phyloP scores from a whole-genome alignment of 768 basidiomycete genomes.

The Pseudohyphozyma bogoriensis region DNA sequence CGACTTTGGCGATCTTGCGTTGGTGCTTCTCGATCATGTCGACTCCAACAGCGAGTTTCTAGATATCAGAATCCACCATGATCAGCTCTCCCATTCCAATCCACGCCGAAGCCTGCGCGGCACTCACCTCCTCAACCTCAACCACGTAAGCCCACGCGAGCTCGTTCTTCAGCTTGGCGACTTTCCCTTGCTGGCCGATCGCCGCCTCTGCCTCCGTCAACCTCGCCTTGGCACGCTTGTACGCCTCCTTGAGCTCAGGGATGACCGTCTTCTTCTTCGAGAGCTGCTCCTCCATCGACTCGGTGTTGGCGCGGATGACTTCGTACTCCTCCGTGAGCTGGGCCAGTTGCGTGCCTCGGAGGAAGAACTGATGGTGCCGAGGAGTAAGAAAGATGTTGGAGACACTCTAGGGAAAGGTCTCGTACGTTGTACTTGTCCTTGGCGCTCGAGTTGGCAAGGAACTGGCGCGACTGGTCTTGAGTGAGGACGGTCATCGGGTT shows the following conservation, averaged over 20 bases:
- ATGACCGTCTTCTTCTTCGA: slow-evolving; percentile 63
- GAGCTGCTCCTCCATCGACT: slow-evolving; percentile 55
- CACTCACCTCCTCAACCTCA: slow-evolving; percentile 41
- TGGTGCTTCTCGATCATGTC: slow-evolving; percentile 45
- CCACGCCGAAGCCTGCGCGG: not conserved
- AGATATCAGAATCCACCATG: not conserved
- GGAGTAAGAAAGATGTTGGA: not conserved
- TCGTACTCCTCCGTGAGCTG: slow-evolving; percentile 83
- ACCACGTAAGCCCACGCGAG: slow-evolving; percentile 31
- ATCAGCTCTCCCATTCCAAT: not conserved
- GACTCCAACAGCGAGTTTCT: slow-evolving; percentile 38
- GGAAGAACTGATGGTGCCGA: slow-evolving; percentile 62
- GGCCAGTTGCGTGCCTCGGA: slow-evolving; percentile 79
- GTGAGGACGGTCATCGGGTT: slow-evolving; percentile 84
- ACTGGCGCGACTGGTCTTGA: slow-evolving; percentile 63
- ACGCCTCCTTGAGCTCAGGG: slow-evolving; percentile 58
- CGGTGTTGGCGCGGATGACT: slow-evolving; percentile 60
- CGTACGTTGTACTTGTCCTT: slow-evolving; percentile 77
- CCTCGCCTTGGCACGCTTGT: slow-evolving; percentile 51
- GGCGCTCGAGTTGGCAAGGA: slow-evolving; percentile 70
- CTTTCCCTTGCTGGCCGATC: slow-evolving; percentile 46
- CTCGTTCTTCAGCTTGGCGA: slow-evolving; percentile 33
- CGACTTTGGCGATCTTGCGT: slow-evolving; percentile 5
- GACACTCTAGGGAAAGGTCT: not conserved
- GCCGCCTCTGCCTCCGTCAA: slow-evolving; percentile 67